A percentile compares a stretch with the other conserved stretches of the same genome.
Conservation (phyloP, 352 stramenopile species). For the Peronospora farinosa region DNA sequence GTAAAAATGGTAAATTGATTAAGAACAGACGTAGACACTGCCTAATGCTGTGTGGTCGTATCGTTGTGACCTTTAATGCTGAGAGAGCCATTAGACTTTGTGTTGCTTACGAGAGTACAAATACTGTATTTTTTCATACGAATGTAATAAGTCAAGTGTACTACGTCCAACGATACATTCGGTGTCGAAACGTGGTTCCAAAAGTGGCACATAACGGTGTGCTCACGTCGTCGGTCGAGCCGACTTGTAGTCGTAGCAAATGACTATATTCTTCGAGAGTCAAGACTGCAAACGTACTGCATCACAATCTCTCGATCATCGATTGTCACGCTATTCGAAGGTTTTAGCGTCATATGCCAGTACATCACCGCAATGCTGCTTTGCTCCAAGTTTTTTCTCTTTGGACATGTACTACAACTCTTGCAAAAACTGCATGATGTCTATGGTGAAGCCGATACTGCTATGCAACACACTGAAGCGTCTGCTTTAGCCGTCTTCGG, state of each 20-base stretch:
- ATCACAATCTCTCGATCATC: conserved; percentile 14
- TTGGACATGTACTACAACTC: too few species aligned
- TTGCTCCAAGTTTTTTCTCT: too few species aligned
- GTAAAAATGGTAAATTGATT: background rate
- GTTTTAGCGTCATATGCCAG: background rate
- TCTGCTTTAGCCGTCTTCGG: too few species aligned
- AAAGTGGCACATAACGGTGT: too few species aligned
- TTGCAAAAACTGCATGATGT: too few species aligned
- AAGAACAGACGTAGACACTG: background rate
- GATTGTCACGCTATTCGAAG: background rate
- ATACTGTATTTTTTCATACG: background rate
- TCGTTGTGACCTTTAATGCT: conserved; percentile 2
- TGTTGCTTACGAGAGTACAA: background rate
- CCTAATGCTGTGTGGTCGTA: conserved; percentile 1
- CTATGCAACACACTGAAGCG: too few species aligned
- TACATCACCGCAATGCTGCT: too few species aligned
- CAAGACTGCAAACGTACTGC: background rate
- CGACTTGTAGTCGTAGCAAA: background rate
- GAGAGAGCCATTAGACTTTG: conserved; percentile 6
- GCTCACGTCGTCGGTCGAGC: too few species aligned
- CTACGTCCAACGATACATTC: background rate
- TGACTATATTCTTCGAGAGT: background rate
- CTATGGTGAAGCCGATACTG: too few species aligned
- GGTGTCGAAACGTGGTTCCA: background rate
- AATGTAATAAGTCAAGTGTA: background rate